phyloP scores from a whole-genome alignment of 108 stramenopile genomes.

The Stephanodiscus minutulus region DNA sequence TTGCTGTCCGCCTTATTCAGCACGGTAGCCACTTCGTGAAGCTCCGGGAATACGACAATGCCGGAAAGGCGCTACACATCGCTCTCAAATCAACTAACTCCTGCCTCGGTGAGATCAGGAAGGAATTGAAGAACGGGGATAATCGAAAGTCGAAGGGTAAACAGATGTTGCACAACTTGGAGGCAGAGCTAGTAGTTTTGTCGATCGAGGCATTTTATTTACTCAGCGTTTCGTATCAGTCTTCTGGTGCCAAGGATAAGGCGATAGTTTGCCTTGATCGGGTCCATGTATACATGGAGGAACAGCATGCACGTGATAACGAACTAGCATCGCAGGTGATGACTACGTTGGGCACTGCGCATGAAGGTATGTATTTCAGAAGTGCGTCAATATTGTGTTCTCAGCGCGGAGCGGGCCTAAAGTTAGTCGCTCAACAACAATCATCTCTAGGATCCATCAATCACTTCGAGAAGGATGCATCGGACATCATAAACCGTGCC shows the following conservation, averaged over 20 bases:
- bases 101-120: slow-evolving; percentile 37
- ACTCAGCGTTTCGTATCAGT: slow-evolving; percentile 25
- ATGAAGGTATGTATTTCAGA: slow-evolving; percentile 14
- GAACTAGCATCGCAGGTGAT: slow-evolving; percentile 26
- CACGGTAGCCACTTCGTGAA: slow-evolving; percentile 44
- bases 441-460: slow-evolving; percentile 20
- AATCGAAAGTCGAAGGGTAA: slow-evolving; percentile 13
- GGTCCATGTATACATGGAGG: slow-evolving; percentile 43
- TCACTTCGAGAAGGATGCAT: slow-evolving; percentile 34
- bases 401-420: not conserved
- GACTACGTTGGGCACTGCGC: slow-evolving; percentile 17
- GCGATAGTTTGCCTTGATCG: slow-evolving; percentile 37
- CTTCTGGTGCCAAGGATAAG: slow-evolving; percentile 20
- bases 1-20: slow-evolving; percentile 7
- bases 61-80: slow-evolving; percentile 35
- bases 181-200: slow-evolving; percentile 40
- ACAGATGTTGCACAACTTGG: slow-evolving; percentile 41
- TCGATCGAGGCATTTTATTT: slow-evolving; percentile 49
- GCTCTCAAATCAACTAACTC: slow-evolving; percentile 34
- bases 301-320: slow-evolving; percentile 34
- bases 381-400: not conserved
- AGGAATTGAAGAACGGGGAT: slow-evolving; percentile 2
- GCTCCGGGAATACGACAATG: slow-evolving; percentile 20
- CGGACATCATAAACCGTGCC: slow-evolving; percentile 39
- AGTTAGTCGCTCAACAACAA: not conserved